phyloP scores from a whole-genome alignment of 1,139 yeast species.

The Tardiomyces digboiensis region DNA sequence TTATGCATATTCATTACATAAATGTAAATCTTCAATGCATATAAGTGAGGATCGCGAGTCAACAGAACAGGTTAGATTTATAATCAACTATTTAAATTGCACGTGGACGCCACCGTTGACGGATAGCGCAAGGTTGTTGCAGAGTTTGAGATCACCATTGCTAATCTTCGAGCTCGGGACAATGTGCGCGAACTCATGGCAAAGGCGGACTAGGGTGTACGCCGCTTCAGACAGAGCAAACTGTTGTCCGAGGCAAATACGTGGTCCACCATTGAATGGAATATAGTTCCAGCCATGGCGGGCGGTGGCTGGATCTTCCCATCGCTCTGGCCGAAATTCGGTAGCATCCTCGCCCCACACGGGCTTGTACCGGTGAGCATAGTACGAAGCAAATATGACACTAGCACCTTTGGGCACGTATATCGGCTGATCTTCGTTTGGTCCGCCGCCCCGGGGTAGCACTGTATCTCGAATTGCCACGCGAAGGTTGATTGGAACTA shows the following conservation, averaged over 20 bases:
- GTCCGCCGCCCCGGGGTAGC: conserved; percentile 41
- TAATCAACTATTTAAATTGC: too few relatives aligned
- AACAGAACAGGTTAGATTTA: too few relatives aligned
- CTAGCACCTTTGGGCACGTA: conserved; percentile 39
- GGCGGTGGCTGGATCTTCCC: conserved; percentile 24
- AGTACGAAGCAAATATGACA: conserved; percentile 35
- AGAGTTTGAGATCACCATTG: not conserved
- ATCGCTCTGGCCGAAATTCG: conserved; percentile 43
- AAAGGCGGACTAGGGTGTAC: conserved; percentile 32
- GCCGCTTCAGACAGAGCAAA: conserved; percentile 41
- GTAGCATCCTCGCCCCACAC: conserved; percentile 41
- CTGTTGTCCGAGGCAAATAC: conserved; percentile 42
- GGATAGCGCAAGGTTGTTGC: too few relatives aligned
- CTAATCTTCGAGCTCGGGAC: not conserved
- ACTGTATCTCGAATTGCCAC: conserved; percentile 26
- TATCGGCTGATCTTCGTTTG: conserved; percentile 33
- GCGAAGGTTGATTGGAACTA: conserved; percentile 18
- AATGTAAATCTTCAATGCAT: too few relatives aligned
- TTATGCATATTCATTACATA: too few relatives aligned
- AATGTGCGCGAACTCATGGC: conserved; percentile 16
- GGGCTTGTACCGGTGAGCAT: conserved; percentile 36
- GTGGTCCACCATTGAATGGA: conserved; percentile 43
- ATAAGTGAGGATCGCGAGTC: too few relatives aligned
- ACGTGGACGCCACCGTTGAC: too few relatives aligned
- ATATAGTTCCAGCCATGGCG: conserved; percentile 13